Evolutionary conservation across 257 asterid species (phyloP).

Genomic region (Solanum appendiculatum): DNA sequence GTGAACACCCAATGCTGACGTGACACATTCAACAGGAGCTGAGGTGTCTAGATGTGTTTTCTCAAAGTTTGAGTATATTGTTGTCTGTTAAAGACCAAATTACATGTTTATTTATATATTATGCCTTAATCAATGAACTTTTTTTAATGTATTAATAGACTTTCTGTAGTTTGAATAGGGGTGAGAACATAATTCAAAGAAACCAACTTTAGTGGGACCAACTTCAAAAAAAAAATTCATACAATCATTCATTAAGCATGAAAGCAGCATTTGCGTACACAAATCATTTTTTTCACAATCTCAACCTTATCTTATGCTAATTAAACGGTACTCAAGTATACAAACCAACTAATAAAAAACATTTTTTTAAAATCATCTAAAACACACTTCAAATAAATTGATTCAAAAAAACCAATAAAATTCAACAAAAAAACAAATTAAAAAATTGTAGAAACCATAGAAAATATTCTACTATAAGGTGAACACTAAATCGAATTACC

Average conservation of each 20-base stretch:
- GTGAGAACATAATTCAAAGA: constrained; percentile 12
- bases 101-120: neutral
- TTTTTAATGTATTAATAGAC: neutral
- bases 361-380: neutral
- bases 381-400: neutral
- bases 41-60: neutral
- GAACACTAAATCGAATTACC: neutral
- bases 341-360: neutral
- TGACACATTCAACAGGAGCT: neutral
- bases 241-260: constrained; percentile 16
- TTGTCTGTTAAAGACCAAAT: neutral
- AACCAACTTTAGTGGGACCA: constrained; percentile 32
- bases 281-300: constrained; percentile 2
- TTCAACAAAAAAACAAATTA: neutral
- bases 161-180: constrained; percentile 10
- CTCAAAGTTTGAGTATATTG: neutral
- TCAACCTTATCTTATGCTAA: constrained; percentile 1
- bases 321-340: neutral
- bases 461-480: too few species aligned
- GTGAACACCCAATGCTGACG: neutral
- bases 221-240: neutral
- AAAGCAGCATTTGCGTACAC: constrained; percentile 15
- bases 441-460: neutral
- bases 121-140: neutral
- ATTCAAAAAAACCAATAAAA: neutral